A percentile compares a stretch with the other conserved stretches of the same genome.
phyloP scores from a whole-genome alignment of 1,284 basidiomycete species.

The Pascua guehoae region DNA sequence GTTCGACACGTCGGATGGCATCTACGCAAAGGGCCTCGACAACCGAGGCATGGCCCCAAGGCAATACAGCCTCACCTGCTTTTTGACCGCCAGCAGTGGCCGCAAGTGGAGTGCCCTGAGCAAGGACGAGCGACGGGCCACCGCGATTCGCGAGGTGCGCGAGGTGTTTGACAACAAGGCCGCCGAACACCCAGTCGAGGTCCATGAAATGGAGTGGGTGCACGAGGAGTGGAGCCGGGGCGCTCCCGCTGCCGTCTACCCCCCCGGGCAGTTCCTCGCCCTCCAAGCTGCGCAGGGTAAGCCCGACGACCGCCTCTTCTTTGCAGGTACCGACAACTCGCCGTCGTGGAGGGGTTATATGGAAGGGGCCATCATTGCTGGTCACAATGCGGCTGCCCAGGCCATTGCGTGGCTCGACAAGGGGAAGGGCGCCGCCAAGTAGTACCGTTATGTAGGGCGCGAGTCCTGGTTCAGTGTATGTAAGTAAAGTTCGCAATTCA shows the following conservation, averaged over 20 bases:
- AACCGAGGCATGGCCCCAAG: background rate
- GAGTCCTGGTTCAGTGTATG: too few species aligned
- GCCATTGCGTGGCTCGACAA: too few species aligned
- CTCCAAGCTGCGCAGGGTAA: background rate
- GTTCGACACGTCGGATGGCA: conserved; percentile 11
- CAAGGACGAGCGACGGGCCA: conserved; percentile 1
- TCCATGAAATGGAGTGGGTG: conserved; percentile 5
- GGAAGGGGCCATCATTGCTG: conserved; percentile 13
- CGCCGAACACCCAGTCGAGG: background rate
- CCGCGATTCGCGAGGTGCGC: conserved; percentile 1
- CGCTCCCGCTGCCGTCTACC: background rate
- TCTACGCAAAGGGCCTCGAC: background rate
- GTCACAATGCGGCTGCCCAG: background rate
- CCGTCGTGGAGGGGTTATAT: conserved; percentile 12
- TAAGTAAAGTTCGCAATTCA: too few species aligned
- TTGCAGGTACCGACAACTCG: conserved; percentile 14
- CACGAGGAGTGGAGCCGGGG: conserved; percentile 7
- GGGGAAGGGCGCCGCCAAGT: too few species aligned
- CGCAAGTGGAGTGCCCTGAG: background rate
- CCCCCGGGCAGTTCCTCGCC: conserved; percentile 6
- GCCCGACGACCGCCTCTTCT: conserved; percentile 10
- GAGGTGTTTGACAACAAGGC: conserved; percentile 2
- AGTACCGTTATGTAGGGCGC: too few species aligned
- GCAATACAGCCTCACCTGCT: conserved; percentile 4
- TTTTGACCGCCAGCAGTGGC: background rate